Base-by-base conservation (phyloP, 768 basidiomycete species). In the Trametes coccinea region DNA sequence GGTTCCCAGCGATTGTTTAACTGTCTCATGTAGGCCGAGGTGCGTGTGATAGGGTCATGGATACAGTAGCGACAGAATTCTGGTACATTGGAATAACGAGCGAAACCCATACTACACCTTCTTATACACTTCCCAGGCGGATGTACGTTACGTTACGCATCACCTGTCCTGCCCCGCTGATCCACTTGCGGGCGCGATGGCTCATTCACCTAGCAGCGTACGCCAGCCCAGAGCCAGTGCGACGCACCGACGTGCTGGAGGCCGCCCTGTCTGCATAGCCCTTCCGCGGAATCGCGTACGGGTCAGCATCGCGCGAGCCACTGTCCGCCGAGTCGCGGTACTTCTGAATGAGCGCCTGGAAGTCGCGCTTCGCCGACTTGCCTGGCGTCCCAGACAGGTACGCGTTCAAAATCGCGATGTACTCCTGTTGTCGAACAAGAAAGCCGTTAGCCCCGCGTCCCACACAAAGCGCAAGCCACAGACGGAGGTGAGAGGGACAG, bases 281-380 rank as follows among this genome's bases (percentile, higher is more conserved):
- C 49, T 27, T 51, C 11, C 49, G 17, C 31, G 57, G 40, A 8
- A 49, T 51, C 27, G 33, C 22, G 49, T 59, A 52, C 17, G 40
- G 30, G 30, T 59, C 49, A 48, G 29, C 43, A 48, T 64, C 62
- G 58, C 48, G 53, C 53, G 41, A 45, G 34, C 34, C 34, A 9
- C 43, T 47, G 14, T 60, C 58, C 11, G 58, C 58, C 10, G 62
- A 60, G 17, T 64, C 62, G 43, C 62, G 58, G 54, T 59, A 64
- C 58, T 59, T 59, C 53, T 64, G 53, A 41, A 64, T 55, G 49
- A 64, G 62, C 34, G 58, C 62, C 47, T 49, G 58, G 58, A 64
- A 64, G 58, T 64, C 62, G 54, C 62, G 58, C 58, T 60, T 64
- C 29, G 58, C 43, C 22, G 62, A 59, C 27, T 52, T 46, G 3